These are phyloP conservation scores for Penicillium italicum DNA, from an alignment of 2,329 filamentous ascomycete species.

Conservation along the genomic window DNA sequence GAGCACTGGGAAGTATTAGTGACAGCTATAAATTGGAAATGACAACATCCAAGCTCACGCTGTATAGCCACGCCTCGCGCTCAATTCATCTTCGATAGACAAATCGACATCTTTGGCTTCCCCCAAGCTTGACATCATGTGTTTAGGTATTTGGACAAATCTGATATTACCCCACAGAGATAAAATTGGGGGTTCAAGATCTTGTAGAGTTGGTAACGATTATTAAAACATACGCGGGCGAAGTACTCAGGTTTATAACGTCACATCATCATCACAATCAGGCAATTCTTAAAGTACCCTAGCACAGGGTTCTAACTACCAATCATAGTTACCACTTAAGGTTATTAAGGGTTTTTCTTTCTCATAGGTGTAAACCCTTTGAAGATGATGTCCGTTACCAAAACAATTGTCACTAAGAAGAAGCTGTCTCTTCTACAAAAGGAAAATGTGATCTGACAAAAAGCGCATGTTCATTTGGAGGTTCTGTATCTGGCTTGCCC, in stretches of 20 bases:
- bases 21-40: background rate
- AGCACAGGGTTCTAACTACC: background rate
- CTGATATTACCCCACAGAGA: background rate
- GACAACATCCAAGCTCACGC: constrained; percentile 8
- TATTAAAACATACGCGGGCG: background rate
- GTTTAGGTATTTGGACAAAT: background rate
- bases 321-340: background rate
- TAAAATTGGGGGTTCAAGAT: background rate
- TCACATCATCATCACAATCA: background rate
- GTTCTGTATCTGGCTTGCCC: background rate
- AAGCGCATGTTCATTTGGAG: background rate
- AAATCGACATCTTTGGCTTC: constrained; percentile 10
- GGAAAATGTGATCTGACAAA: background rate
- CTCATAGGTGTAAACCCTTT: background rate
- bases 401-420: too few relatives aligned
- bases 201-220: background rate
- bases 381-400: background rate
- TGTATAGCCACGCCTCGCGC: constrained; percentile 20
- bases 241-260: background rate
- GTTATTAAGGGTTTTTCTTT: background rate
- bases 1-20: constrained; percentile 5
- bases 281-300: background rate
- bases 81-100: constrained; percentile 17
- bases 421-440: background rate
- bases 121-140: constrained; percentile 10